Conservation (phyloP, 129 eudicot genomes). For the Solidago caesia region DNA sequence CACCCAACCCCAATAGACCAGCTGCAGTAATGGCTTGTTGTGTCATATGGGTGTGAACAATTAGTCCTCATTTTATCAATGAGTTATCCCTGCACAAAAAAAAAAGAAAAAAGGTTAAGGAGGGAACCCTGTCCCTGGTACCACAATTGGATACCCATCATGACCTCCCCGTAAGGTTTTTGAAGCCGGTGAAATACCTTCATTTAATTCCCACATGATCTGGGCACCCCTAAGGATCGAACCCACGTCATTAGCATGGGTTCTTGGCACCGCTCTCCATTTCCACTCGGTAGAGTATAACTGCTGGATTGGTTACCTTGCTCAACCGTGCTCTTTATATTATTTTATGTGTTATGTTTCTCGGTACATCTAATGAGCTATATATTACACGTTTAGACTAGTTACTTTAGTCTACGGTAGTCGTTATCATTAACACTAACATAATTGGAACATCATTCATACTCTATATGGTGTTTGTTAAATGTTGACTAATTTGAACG, state of each 20-base stretch:
- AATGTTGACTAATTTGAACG: no score
- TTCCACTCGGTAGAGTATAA: background rate
- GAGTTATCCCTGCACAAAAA: no score
- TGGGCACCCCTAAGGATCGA: no score
- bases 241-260: background rate
- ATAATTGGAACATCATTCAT: background rate
- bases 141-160: no score
- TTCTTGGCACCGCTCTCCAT: background rate
- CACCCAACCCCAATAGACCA: background rate
- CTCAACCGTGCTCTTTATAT: background rate
- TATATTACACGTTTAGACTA: background rate
- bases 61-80: no score
- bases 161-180: no score
- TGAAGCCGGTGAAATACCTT: no score
- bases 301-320: background rate
- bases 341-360: background rate
- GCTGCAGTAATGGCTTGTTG: background rate
- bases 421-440: background rate
- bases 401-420: background rate
- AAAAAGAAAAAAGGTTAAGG: no score
- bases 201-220: no score
- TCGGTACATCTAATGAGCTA: background rate
- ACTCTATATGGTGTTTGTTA: background rate
- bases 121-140: no score
- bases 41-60: background rate